These are phyloP conservation scores for Coemansia sp. DNA, from an alignment of 192 early-diverging fungal species.

Conservation along the genomic window DNA sequence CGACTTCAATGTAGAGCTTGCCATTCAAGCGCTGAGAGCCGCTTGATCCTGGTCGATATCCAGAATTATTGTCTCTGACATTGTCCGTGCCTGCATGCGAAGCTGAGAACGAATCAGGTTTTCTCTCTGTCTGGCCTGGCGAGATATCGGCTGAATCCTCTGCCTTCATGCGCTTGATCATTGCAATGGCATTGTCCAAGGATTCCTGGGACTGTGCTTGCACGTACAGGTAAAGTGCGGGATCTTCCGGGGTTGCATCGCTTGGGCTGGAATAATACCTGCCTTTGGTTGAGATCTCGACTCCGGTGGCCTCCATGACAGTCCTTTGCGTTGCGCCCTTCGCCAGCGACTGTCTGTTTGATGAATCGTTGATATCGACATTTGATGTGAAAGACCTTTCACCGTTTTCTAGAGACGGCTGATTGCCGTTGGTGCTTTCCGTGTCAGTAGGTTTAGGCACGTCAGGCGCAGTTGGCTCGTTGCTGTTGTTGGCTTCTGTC, in stretches of 20 bases:
- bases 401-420: not conserved
- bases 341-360: constrained; percentile 77
- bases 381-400: constrained; percentile 54
- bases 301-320: constrained; percentile 72
- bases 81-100: constrained; percentile 12
- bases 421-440: not conserved
- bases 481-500: not conserved
- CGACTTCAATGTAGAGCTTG: constrained; percentile 75
- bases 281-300: constrained; percentile 78
- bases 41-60: constrained; percentile 16
- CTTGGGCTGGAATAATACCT: constrained; percentile 73
- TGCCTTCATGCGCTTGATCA: constrained; percentile 66
- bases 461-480: not conserved
- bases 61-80: constrained; percentile 41
- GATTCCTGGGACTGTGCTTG: constrained; percentile 64
- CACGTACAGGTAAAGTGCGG: constrained; percentile 78
- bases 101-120: not conserved
- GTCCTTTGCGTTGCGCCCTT: constrained; percentile 71
- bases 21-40: constrained; percentile 42
- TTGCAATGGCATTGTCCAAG: constrained; percentile 69
- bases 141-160: constrained; percentile 2
- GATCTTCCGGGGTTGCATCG: constrained; percentile 73
- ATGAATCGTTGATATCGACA: constrained; percentile 79
- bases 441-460: not conserved
- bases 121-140: not conserved